Conservation (phyloP, 2,329 filamentous ascomycete genomes). For the Daldinia sp. region DNA sequence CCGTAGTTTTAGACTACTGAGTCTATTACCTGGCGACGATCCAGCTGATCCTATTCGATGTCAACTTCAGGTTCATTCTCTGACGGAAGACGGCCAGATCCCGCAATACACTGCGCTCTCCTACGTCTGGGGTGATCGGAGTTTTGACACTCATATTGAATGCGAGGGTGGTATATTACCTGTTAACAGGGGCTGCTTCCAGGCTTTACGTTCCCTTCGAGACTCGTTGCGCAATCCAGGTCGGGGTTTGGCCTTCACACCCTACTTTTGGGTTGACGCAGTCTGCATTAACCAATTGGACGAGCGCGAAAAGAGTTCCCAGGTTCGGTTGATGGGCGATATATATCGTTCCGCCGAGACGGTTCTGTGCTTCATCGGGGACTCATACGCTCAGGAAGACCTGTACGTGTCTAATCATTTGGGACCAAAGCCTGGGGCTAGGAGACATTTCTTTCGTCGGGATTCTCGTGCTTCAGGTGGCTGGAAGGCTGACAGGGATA, state of each 20-base stretch:
- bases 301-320: not conserved
- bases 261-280: constrained; percentile 11
- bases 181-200: constrained; percentile 10
- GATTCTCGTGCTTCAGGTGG: not conserved
- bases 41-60: constrained; percentile 14
- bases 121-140: constrained; percentile 13
- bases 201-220: constrained; percentile 5
- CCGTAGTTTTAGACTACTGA: constrained; percentile 9
- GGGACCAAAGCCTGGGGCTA: not conserved
- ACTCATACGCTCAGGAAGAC: not conserved
- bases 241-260: not conserved
- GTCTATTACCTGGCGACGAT: constrained; percentile 14
- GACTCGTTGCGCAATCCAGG: not conserved
- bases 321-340: constrained; percentile 6
- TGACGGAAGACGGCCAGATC: constrained; percentile 16
- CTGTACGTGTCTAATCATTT: constrained; percentile 1
- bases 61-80: constrained; percentile 17
- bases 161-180: not conserved
- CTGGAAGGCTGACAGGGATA: constrained; percentile 5
- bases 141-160: not conserved
- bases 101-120: constrained; percentile 13
- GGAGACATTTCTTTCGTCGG: not conserved
- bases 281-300: constrained; percentile 11
- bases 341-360: constrained; percentile 6
- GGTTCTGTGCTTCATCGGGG: constrained; percentile 9